Evolutionary conservation across 2,329 filamentous ascomycete genomes (phyloP), one percentile per base, ranked within the genome.

Genomic region (Ceratocystis colombiana): DNA sequence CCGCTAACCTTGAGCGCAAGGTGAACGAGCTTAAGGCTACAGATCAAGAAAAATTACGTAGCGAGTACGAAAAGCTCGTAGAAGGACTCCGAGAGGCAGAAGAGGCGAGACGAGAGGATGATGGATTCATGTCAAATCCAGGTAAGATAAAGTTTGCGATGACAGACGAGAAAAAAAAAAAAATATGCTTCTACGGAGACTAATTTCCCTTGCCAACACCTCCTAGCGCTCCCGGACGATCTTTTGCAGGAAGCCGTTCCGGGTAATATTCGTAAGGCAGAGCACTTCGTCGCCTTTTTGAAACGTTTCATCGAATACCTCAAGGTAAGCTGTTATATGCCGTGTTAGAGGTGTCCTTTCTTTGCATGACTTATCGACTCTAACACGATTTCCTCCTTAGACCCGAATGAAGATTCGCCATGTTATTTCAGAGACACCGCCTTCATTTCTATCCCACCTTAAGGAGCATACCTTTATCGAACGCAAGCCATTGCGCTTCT

Each of bases 321-420:
- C 63, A 96, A 91, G 78, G 83, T 81, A 71, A 46, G 64, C 22
- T 22, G 22, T 20, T 22, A 50, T 46, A 20, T 37, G 15, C 33
- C 15, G 22, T 20, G 46, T 15, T 41, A 3, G 37, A 4, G 10
- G 61, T 17, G n/a, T 17, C 25, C 25, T 22, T 48, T 48, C 46
- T 48, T 20, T n/a, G n/a, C 20, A 10, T 6, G 17, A 48, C 20
- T 8, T 1, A 64, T 12, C 25, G 30, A 2, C 37, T 28, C 50
- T 61, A 61, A 65, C 53, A 8, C 17, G 6, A 3, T 28, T 44
- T 10, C 4, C 12, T 17, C 41, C 5, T 1, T 71, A 92, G 81
- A 97, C 93, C 1, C 85, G 95, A 67, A 97, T 99, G 94, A 97
- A 96, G 79, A 92, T 97, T 15, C 86, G 94, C 3, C 91, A 96